Evolutionary conservation across 306 rosid genomes (phyloP), one percentile per base, ranked within the genome.

Genomic region (Rosa rugosa): DNA sequence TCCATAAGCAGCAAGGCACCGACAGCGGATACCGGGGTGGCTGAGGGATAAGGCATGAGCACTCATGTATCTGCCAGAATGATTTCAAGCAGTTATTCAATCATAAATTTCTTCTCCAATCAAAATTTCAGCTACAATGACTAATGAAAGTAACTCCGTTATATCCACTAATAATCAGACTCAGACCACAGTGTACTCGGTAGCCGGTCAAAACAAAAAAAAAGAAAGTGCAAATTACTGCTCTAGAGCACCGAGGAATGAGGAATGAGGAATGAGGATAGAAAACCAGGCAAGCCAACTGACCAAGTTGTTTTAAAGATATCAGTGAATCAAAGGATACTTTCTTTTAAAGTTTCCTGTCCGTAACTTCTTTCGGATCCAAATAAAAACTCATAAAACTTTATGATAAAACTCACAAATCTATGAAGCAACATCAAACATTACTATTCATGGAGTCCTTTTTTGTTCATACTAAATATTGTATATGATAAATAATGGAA

Each of bases 1-100:
- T 25, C 99, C 99, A 78, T 95, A 91, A 76, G 99, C 99, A 85
- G 98, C 97, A 82, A 95, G 99, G 88, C 98, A 93, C 47, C 99
- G 94, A 72, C 99, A 95, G 59, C 98, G 98, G 71, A 95, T 95
- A 79, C 98, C 99, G 20, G 98, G 99, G 88, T 95, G 99, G 81
- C 92, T 90, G 70, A 95, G 85, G 69, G 98, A 93, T 80, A 95
- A 76, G 80, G 99, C 99, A 87, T 95, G 99, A 46, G 99, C 98
- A 83, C 89, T 87, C 99, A 95, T 95, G 88, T 90, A 93, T 90
- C 99, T 95, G 87, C 72, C 79, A 79, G 57, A 56, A 38, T 82
- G 89, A 75, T 53, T 75, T 42, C 59, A 16, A 53, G 49, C 5
- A 38, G 49, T 72, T 72, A 72, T 20, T 38, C 50, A 20, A 54